Conservation (phyloP, 352 stramenopile genomes). For the Globisporangium uncinulatum region DNA sequence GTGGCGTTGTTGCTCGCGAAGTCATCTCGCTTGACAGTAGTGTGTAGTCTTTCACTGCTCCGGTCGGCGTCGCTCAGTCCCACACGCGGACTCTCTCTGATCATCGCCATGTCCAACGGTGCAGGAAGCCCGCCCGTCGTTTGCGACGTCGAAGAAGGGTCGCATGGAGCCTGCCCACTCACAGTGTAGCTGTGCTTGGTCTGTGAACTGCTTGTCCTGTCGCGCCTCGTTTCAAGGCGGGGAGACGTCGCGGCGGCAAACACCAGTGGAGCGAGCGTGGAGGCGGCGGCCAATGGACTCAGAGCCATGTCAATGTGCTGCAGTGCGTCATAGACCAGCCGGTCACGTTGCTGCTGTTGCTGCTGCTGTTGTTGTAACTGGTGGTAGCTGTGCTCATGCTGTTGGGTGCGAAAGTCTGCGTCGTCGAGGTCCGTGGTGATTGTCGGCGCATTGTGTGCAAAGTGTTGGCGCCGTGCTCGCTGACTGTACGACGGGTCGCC, state of each 20-base stretch:
- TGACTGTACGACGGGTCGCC: not conserved
- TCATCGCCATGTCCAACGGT: constrained; percentile 20
- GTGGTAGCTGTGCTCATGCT: not conserved
- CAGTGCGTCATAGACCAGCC: not conserved
- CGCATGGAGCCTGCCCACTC: not conserved
- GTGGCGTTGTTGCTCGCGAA: not conserved
- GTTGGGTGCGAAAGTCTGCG: not conserved
- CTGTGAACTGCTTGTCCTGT: not conserved
- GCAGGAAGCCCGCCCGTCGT: constrained; percentile 2
- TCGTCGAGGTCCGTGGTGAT: constrained; percentile 2
- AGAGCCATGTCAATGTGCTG: constrained; percentile 3
- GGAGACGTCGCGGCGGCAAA: constrained; percentile 10
- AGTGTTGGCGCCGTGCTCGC: not conserved
- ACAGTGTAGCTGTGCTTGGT: not conserved
- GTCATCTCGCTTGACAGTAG: not conserved
- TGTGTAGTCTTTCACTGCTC: not conserved
- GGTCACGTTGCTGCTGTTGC: not conserved
- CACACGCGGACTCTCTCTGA: constrained; percentile 8
- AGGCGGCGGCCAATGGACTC: constrained; percentile 9
- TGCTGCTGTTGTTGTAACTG: constrained; percentile 8
- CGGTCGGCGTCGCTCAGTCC: not conserved
- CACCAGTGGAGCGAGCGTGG: constrained; percentile 8
- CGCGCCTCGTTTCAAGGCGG: constrained; percentile 5
- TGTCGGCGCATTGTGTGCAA: not conserved
- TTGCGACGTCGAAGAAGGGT: not conserved